A percentile compares a stretch with the other conserved stretches of the same genome.
Evolutionary conservation across 2,329 filamentous ascomycete genomes (phyloP).

Genomic region (Conoideocrella luteorostrata): DNA sequence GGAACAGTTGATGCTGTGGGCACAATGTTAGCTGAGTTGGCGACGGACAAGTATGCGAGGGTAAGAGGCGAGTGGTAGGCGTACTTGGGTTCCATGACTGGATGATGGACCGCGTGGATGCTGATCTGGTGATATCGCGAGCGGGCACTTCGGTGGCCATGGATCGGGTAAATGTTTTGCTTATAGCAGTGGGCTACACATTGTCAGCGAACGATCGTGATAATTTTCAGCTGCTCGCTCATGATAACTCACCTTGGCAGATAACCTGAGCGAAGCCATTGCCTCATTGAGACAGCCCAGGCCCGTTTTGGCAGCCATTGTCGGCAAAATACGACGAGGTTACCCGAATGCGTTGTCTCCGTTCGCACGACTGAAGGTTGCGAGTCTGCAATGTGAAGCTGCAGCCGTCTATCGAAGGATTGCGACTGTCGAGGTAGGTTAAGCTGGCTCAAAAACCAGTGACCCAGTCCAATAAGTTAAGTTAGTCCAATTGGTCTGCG

Average conservation of each 20-base stretch:
- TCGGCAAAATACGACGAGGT: background rate
- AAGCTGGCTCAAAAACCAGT: conserved; percentile 18
- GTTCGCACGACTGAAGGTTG: no score
- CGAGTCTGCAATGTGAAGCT: no score
- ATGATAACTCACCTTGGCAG: conserved; percentile 26
- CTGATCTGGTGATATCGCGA: conserved; percentile 29
- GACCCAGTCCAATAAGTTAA: conserved; percentile 18
- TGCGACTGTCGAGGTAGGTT: conserved; percentile 1
- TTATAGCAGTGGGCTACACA: conserved; percentile 25
- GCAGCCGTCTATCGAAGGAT: conserved; percentile 10
- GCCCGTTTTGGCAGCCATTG: conserved; percentile 29
- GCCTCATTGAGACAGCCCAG: conserved; percentile 46
- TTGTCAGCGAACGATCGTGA: background rate
- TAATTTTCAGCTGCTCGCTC: no score
- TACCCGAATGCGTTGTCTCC: background rate
- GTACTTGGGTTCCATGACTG: conserved; percentile 41
- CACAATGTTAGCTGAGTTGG: background rate
- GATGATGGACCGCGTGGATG: conserved; percentile 26
- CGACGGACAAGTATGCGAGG: background rate
- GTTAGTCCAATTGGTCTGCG: conserved; percentile 19
- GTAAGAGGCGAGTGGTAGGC: background rate
- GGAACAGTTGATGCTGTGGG: conserved; percentile 56
- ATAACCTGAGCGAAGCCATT: conserved; percentile 42
- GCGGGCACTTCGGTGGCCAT: conserved; percentile 49
- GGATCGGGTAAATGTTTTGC: conserved; percentile 42